Base-by-base conservation (phyloP, 805 yeast species). In the Hanseniaspora taiwanica region DNA sequence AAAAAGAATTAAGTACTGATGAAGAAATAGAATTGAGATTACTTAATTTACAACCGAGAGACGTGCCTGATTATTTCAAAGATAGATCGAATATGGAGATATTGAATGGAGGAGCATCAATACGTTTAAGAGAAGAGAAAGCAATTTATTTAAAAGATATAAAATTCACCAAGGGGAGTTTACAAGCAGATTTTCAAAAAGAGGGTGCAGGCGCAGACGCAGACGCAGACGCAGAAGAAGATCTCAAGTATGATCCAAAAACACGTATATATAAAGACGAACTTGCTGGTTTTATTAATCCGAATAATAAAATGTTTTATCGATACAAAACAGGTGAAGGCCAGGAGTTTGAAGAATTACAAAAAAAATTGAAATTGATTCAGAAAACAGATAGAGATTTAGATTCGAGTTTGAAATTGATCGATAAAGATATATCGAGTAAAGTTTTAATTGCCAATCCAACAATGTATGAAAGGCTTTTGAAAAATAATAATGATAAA, bases 101-200 rank as follows among this genome's bases (percentile, higher is more conserved):
- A 18, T n/a, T 10, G 4, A n/a, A 16, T 18, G 33, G 33, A 3
- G 5, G 9, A 10, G 18, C 33, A 10, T n/a, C 33, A 3, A 16
- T 29, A 16, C 13, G 33, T 8, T 18, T 29, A n/a, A 29, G 33
- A 29, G 33, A 77, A 45, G 95, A 85, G 52, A 74, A 74, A 31
- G 93, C 95, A n/a, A 58, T 74, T 46, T 74, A 84, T 64, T 51
- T 74, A 49, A 62, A 73, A 52, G 68, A 77, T 35, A 59, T 72
- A 9, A 62, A 66, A 45, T 53, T 67, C 18, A 29, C 17, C 13
- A 16, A 6, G 33, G 13, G 69, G 65, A 32, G 56, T 69, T 6
- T 64, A 66, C 16, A 71, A n/a, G n/a, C n/a, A n/a, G 70, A 48
- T 76, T 75, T 48, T 78, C 80, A 1, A 73, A 66, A 48, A 68